Percentiles rank a stretch among this genome's conserved stretches.
Evolutionary conservation across 2,329 filamentous ascomycete genomes (phyloP).

Genomic region (Seiridium unicorne): DNA sequence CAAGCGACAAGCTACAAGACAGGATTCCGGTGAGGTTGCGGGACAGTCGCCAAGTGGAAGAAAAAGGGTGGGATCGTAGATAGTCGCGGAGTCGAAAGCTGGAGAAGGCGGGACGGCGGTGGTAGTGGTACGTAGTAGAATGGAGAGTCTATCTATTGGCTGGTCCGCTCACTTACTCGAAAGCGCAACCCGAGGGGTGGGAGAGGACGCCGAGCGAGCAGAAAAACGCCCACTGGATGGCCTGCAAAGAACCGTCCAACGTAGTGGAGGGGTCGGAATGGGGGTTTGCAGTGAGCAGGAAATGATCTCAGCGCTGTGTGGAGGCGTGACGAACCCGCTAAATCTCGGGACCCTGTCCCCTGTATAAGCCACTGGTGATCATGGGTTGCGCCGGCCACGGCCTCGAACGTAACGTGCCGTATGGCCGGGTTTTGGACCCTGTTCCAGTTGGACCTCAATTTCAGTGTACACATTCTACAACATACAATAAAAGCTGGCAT

Average conservation of each 20-base stretch:
- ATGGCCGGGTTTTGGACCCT: too few species aligned
- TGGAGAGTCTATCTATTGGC: constrained; percentile 2
- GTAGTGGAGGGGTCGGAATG: not conserved
- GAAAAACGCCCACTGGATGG: constrained; percentile 1
- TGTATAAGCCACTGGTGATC: not conserved
- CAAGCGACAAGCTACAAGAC: not conserved
- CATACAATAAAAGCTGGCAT: too few species aligned
- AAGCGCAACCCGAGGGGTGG: constrained; percentile 1
- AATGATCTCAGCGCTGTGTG: not conserved
- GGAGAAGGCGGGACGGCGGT: not conserved
- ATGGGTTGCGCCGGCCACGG: not conserved
- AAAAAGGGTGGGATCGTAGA: not conserved
- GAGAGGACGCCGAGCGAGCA: not conserved
- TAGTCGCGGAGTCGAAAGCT: not conserved
- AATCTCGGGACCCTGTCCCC: not conserved
- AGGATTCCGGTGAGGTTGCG: not conserved
- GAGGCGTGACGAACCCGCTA: not conserved
- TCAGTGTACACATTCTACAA: too few species aligned
- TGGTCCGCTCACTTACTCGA: not conserved
- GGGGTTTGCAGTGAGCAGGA: constrained; percentile 2
- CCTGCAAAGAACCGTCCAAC: not conserved
- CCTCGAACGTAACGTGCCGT: too few species aligned
- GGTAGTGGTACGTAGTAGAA: not conserved
- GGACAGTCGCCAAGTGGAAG: not conserved
- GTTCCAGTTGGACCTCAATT: too few species aligned